Percentiles rank a stretch among this genome's conserved stretches.
Evolutionary conservation across 257 asterid species (phyloP).

Genomic region (Vinca minor): DNA sequence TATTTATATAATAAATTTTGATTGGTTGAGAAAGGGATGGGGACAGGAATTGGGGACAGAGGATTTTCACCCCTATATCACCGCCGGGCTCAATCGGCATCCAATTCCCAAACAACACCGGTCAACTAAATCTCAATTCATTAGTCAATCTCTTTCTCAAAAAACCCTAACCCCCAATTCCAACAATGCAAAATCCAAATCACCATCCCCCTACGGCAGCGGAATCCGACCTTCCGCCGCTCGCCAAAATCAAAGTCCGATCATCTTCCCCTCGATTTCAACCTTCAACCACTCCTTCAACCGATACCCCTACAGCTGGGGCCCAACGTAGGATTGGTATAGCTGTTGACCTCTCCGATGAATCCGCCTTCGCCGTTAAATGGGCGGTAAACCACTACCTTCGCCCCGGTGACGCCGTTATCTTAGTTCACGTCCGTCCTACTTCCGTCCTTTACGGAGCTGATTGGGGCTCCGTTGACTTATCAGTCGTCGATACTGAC

Average conservation of each 20-base stretch:
- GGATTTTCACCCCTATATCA: not conserved
- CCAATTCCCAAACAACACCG: not conserved
- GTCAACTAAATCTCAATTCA: conserved; percentile 1
- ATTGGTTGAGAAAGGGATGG: too few species aligned
- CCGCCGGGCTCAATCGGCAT: not conserved
- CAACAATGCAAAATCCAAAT: conserved; percentile 27
- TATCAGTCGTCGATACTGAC: conserved; percentile 51
- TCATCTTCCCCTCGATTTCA: conserved; percentile 86
- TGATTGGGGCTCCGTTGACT: conserved; percentile 88
- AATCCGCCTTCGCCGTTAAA: conserved; percentile 77
- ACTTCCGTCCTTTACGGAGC: conserved; percentile 91
- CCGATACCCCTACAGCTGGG: conserved; percentile 71
- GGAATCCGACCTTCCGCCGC: conserved; percentile 72
- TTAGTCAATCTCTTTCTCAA: conserved; percentile 11
- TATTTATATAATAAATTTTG: too few species aligned
- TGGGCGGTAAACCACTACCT: conserved; percentile 77
- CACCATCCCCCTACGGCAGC: conserved; percentile 37
- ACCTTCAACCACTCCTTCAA: conserved; percentile 58
- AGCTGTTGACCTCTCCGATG: conserved; percentile 83
- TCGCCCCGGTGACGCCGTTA: conserved; percentile 84
- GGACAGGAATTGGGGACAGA: too few species aligned
- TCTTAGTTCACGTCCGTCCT: conserved; percentile 74
- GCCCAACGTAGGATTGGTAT: conserved; percentile 84
- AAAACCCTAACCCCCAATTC: conserved; percentile 8
- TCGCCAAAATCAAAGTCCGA: conserved; percentile 76